Evolutionary conservation across 768 basidiomycete species (phyloP).

Genomic region (Gautieria morchelliformis): DNA sequence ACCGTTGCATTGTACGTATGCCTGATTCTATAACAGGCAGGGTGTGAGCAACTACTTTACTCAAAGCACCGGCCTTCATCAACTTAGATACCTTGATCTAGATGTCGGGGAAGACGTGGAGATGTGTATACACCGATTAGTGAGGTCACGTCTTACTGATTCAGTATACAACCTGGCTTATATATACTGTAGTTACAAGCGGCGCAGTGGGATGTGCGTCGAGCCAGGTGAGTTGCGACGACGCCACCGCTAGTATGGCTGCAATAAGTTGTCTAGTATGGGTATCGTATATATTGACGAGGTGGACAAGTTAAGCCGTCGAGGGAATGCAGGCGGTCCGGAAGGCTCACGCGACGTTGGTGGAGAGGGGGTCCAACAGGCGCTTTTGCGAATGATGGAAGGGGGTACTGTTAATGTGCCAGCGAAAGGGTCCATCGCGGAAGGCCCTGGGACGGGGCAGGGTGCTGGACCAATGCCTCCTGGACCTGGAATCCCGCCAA

Average conservation of each 20-base stretch:
- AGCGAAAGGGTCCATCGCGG: conserved; percentile 39
- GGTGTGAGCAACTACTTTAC: conserved; percentile 40
- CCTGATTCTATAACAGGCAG: conserved; percentile 36
- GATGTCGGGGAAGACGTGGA: conserved; percentile 98
- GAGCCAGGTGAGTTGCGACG: conserved; percentile 53
- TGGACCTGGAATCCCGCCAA: conserved; percentile 27
- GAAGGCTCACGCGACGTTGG: conserved; percentile 74
- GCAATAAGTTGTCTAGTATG: conserved; percentile 37
- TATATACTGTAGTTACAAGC: conserved; percentile 58
- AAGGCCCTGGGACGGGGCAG: not conserved
- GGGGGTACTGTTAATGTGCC: conserved; percentile 79
- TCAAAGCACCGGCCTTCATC: not conserved
- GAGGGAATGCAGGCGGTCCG: conserved; percentile 16
- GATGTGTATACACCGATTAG: conserved; percentile 77
- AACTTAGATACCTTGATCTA: conserved; percentile 19
- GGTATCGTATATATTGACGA: conserved; percentile 98
- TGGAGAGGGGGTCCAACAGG: conserved; percentile 94
- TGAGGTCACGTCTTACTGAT: conserved; percentile 21
- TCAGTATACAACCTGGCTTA: not conserved
- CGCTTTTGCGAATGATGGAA: conserved; percentile 89
- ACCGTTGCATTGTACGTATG: not conserved
- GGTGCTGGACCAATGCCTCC: conserved; percentile 11
- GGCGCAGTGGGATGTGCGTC: conserved; percentile 78
- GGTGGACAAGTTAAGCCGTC: conserved; percentile 56
- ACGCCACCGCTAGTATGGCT: conserved; percentile 3